Evolutionary conservation across 805 yeast genomes (phyloP).

Genomic region (Saccharomycopsis babjevae): DNA sequence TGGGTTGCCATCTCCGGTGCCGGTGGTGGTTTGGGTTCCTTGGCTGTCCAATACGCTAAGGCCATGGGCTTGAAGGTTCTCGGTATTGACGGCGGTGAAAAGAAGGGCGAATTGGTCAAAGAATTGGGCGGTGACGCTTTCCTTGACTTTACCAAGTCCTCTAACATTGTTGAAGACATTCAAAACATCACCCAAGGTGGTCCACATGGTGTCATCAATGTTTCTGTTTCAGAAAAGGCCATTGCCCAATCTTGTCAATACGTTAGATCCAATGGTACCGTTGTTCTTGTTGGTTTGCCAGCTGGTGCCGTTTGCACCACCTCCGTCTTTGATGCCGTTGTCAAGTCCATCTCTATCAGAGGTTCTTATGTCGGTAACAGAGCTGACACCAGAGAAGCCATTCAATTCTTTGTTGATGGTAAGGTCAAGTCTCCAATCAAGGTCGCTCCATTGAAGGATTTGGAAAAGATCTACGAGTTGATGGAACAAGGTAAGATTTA

Average conservation of each 20-base stretch:
- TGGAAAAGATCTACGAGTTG: constrained; percentile 42
- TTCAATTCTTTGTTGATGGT: constrained; percentile 62
- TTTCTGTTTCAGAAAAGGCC: constrained; percentile 60
- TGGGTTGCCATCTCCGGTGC: constrained; percentile 56
- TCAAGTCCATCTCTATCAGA: constrained; percentile 55
- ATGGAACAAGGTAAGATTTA: constrained; percentile 51
- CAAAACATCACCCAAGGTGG: constrained; percentile 54
- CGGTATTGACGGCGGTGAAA: constrained; percentile 48
- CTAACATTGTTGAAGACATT: constrained; percentile 43
- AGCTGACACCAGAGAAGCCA: constrained; percentile 68
- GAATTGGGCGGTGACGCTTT: constrained; percentile 44
- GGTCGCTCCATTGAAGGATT: constrained; percentile 45
- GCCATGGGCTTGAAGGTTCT: constrained; percentile 49
- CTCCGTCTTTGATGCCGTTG: constrained; percentile 60
- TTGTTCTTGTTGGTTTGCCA: constrained; percentile 66
- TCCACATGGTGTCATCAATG: constrained; percentile 66
- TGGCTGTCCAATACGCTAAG: constrained; percentile 49
- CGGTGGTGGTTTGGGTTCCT: constrained; percentile 51
- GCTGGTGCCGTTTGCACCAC: constrained; percentile 62
- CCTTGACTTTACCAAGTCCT: constrained; percentile 42
- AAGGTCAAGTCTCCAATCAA: constrained; percentile 53
- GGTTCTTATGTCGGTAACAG: constrained; percentile 88
- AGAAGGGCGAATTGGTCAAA: constrained; percentile 36
- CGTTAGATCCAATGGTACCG: constrained; percentile 58
- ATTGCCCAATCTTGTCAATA: constrained; percentile 46